phyloP scores from a whole-genome alignment of 78 protist species.

The Dictyostelium intermedium region DNA sequence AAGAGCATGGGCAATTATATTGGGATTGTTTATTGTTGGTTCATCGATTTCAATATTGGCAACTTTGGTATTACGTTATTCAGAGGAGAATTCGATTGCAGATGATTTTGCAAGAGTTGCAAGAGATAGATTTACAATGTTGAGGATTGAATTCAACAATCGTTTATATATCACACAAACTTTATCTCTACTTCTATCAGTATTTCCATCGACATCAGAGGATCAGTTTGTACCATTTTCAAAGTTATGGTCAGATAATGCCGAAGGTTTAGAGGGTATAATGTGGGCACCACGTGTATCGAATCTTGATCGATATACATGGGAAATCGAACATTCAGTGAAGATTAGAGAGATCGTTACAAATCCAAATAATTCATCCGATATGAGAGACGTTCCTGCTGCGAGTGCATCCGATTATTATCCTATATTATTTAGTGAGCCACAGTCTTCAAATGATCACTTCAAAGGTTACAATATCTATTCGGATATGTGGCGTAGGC shows the following conservation, averaged over 20 bases:
- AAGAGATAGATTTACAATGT: constrained; percentile 61
- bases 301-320: not conserved
- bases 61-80: constrained; percentile 38
- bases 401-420: not conserved
- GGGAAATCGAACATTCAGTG: constrained; percentile 22
- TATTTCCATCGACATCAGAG: constrained; percentile 46
- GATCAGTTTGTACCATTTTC: constrained; percentile 57
- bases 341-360: constrained; percentile 1
- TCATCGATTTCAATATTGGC: constrained; percentile 51
- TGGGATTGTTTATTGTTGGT: constrained; percentile 57
- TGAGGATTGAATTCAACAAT: constrained; percentile 47
- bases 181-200: constrained; percentile 27
- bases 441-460: constrained; percentile 36
- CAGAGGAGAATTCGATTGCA: constrained; percentile 23
- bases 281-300: constrained; percentile 71
- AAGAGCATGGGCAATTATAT: constrained; percentile 68
- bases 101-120: constrained; percentile 64
- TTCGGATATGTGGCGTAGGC: constrained; percentile 26
- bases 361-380: not conserved
- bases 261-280: constrained; percentile 60
- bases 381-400: not conserved
- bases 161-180: constrained; percentile 48
- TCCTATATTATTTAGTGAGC: constrained; percentile 49
- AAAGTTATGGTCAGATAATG: constrained; percentile 26
- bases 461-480: constrained; percentile 37